Conservation (phyloP, 345 rosid genomes). For the Eucalyptus pumila region DNA sequence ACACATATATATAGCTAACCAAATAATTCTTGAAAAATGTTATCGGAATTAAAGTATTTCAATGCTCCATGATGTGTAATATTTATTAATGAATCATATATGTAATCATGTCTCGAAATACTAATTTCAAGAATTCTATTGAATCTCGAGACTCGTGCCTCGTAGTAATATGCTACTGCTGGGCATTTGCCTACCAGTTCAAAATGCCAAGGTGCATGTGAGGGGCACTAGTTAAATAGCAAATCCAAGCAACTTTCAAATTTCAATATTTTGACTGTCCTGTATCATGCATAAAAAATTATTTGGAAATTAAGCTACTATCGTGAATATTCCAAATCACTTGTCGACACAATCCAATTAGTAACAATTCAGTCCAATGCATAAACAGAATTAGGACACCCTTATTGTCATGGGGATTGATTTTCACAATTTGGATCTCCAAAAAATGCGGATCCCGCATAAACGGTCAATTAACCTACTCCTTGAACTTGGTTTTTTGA, state of each 20-base stretch:
- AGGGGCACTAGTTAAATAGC: not conserved
- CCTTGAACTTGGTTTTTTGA: too few relatives aligned
- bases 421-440: not conserved
- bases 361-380: not conserved
- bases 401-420: rapidly evolving
- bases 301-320: too few relatives aligned
- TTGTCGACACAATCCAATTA: too few relatives aligned
- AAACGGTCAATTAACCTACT: not conserved
- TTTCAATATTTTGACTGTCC: not conserved
- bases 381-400: rapidly evolving
- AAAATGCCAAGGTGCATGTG: not conserved
- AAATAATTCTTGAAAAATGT: too few relatives aligned
- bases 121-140: too few relatives aligned
- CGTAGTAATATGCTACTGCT: too few relatives aligned
- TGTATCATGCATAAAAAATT: rapidly evolving
- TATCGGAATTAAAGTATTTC: too few relatives aligned
- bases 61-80: too few relatives aligned
- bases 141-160: too few relatives aligned
- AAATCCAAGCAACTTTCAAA: not conserved
- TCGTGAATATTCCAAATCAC: rapidly evolving
- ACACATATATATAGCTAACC: too few relatives aligned
- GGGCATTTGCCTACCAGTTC: not conserved
- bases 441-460: not conserved
- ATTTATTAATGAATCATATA: too few relatives aligned
- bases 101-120: too few relatives aligned